Conservation (phyloP, 2,329 filamentous ascomycete species). For the Torrubiella hemipterigena region DNA sequence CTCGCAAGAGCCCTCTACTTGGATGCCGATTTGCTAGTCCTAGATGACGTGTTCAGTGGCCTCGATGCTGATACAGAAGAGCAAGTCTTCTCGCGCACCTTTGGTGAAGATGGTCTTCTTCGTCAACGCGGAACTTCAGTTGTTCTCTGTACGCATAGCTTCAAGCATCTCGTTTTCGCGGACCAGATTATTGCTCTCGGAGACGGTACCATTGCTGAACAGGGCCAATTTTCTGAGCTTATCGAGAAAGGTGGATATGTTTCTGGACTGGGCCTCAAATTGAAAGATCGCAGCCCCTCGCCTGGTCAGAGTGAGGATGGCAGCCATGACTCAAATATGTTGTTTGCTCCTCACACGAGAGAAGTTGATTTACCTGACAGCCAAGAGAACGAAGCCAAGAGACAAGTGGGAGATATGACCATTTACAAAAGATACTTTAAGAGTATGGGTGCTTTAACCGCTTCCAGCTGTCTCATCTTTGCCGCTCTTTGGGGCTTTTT, state of each 20-base stretch:
- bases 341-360: too few species aligned
- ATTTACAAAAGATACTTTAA: slow-evolving; percentile 23
- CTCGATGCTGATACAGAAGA: slow-evolving; percentile 22
- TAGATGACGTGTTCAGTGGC: slow-evolving; percentile 18
- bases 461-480: slow-evolving; percentile 11
- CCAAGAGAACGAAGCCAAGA: too few species aligned
- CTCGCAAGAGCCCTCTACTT: slow-evolving; percentile 11
- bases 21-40: slow-evolving; percentile 10
- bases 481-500: slow-evolving; percentile 14
- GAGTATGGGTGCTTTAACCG: slow-evolving; percentile 12
- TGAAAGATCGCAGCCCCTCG: too few species aligned
- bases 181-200: slow-evolving; percentile 36
- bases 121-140: slow-evolving; percentile 23
- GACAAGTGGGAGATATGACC: too few species aligned
- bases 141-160: slow-evolving; percentile 24
- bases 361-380: too few species aligned
- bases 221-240: slow-evolving; percentile 18
- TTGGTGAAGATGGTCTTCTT: slow-evolving; percentile 16
- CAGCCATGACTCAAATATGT: too few species aligned
- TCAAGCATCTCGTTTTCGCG: slow-evolving; percentile 18
- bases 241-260: slow-evolving; percentile 24
- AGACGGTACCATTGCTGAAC: slow-evolving; percentile 24
- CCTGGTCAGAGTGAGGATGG: too few species aligned
- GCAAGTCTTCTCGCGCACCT: slow-evolving; percentile 20
- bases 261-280: slow-evolving; percentile 21